These are phyloP conservation scores for Apiotrichum gamsii DNA, from an alignment of 1,284 basidiomycete species.

Conservation along the genomic window DNA sequence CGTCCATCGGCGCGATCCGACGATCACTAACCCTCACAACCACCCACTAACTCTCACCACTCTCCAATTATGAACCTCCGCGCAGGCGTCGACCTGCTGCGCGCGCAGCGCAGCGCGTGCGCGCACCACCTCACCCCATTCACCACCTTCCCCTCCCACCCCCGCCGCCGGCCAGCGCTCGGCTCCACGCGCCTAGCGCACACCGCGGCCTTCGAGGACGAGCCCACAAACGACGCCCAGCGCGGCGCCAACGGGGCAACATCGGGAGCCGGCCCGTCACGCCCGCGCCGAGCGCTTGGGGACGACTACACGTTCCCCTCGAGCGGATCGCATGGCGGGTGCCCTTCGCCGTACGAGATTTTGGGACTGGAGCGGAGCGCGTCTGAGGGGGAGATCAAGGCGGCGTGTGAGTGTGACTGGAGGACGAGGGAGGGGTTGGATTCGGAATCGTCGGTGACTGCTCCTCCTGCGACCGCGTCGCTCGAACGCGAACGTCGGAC, in stretches of 20 bases:
- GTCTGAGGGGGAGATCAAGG: slow-evolving; percentile 35
- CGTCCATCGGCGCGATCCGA: no score
- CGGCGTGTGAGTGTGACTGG: slow-evolving; percentile 33
- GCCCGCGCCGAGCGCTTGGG: not conserved
- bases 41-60: not conserved
- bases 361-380: slow-evolving; percentile 36
- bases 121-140: not conserved
- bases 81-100: slow-evolving; percentile 1
- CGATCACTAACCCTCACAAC: not conserved
- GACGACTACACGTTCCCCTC: slow-evolving; percentile 33
- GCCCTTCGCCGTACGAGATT: slow-evolving; percentile 43
- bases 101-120: not conserved
- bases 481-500: no score
- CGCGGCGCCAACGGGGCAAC: not conserved
- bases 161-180: not conserved
- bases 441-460: slow-evolving; percentile 1
- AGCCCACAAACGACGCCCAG: not conserved
- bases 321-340: slow-evolving; percentile 26
- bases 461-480: no score
- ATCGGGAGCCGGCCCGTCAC: not conserved
- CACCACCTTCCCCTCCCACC: not conserved
- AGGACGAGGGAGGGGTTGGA: not conserved
- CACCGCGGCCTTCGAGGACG: slow-evolving; percentile 7
- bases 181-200: no score
- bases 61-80: slow-evolving; percentile 1